Percentiles rank a stretch among this genome's conserved stretches.
phyloP scores from a whole-genome alignment of 345 rosid species.

The Microthlaspi erraticum region DNA sequence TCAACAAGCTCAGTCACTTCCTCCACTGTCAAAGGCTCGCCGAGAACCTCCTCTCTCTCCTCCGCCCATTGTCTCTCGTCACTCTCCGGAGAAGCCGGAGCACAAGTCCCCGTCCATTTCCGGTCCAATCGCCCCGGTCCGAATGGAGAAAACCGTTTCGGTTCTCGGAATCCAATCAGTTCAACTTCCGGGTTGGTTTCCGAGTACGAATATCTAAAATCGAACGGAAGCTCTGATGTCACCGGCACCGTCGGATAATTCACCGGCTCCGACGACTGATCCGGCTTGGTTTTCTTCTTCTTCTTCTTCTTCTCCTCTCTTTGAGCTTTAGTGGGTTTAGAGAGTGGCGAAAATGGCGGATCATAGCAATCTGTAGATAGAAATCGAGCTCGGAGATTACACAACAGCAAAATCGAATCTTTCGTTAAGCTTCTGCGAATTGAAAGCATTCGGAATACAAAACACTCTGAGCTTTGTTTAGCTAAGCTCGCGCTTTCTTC shows the following conservation, averaged over 20 bases:
- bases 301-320: conserved; percentile 27
- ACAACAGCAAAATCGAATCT: not conserved
- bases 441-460: conserved; percentile 37
- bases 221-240: conserved; percentile 75
- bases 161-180: conserved; percentile 87
- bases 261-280: conserved; percentile 23
- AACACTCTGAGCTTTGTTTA: not conserved
- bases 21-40: conserved; percentile 66
- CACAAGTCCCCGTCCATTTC: conserved; percentile 83
- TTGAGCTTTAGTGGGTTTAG: conserved; percentile 35
- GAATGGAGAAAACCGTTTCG: conserved; percentile 86
- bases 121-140: conserved; percentile 87
- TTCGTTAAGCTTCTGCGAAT: conserved; percentile 35
- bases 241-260: conserved; percentile 29
- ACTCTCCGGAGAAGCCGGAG: conserved; percentile 49
- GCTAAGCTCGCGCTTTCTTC: not conserved
- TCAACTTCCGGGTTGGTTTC: conserved; percentile 59
- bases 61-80: conserved; percentile 49
- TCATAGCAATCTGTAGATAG: conserved; percentile 44
- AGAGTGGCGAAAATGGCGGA: conserved; percentile 45
- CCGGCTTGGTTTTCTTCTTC: conserved; percentile 27
- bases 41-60: conserved; percentile 60
- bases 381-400: conserved; percentile 35
- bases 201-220: conserved; percentile 80
- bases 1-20: conserved; percentile 80